Percentiles rank a stretch among this genome's conserved stretches.
Conservation (phyloP, 208 protist genomes). For the Acanthamoeba castellanii region DNA sequence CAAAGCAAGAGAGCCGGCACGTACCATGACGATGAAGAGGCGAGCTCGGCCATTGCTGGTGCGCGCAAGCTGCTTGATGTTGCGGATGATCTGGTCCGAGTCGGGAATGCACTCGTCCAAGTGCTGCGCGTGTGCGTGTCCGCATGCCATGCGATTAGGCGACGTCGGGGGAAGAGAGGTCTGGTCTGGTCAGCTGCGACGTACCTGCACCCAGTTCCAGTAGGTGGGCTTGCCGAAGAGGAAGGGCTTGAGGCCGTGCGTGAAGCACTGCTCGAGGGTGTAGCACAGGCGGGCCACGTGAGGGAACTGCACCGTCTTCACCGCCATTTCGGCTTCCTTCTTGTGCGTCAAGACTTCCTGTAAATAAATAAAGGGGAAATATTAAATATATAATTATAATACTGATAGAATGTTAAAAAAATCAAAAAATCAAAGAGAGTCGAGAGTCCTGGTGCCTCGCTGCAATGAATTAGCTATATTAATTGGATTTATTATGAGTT, state of each 20-base stretch:
- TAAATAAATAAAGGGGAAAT: background rate
- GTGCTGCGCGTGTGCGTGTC: background rate
- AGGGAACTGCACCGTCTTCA: slow-evolving; percentile 26
- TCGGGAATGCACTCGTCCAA: slow-evolving; percentile 3
- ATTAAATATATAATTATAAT: background rate
- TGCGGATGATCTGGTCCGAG: background rate
- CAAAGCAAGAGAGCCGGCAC: background rate
- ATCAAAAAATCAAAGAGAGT: no score
- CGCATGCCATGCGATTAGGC: background rate
- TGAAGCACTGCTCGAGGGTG: slow-evolving; percentile 27
- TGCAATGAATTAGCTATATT: no score
- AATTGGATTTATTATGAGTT: background rate
- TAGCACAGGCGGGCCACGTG: slow-evolving; percentile 33
- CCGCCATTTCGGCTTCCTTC: slow-evolving; percentile 13
- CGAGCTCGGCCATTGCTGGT: slow-evolving; percentile 8
- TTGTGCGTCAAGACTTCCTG: slow-evolving; percentile 13
- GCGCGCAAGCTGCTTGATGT: slow-evolving; percentile 25
- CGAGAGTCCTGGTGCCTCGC: no score
- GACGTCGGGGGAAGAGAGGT: background rate
- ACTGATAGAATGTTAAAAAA: background rate
- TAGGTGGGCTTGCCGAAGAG: slow-evolving; percentile 39
- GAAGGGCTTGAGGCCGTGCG: slow-evolving; percentile 27
- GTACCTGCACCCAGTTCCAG: slow-evolving; percentile 44
- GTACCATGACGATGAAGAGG: slow-evolving; percentile 4
- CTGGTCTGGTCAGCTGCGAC: background rate